Base-by-base conservation (phyloP, 208 protist species). In the Leishmania turanica region DNA sequence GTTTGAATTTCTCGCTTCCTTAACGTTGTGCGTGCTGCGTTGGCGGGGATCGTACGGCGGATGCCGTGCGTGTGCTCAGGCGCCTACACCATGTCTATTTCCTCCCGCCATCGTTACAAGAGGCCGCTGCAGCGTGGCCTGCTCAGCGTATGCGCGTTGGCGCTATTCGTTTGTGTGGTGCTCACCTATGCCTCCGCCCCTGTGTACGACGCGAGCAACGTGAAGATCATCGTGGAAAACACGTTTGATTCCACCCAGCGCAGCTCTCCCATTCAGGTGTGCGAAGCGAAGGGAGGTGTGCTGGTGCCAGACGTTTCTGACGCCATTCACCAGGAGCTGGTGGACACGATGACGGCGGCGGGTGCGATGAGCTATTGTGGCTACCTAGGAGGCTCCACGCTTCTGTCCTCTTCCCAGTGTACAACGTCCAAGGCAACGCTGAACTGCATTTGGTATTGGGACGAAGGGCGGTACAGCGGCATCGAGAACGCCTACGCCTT, bases 311-410 rank as follows among this genome's bases (percentile, higher is more conserved):
- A 62, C 34, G 74, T 77, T 3, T 66, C 74, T 17, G 56, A 77
- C 9, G 53, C 74, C 31, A 13, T 77, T 58, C 54, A 66, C 11
- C 24, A 31, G 74, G 13, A 65, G 19, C 24, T 77, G 51, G 21
- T 51, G 24, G 31, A 77, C 34, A 53, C 54, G 11, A 42, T 77
- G 53, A 8, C 11, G n/a, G 54, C 54, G 31, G 53, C 7, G 56
- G 53, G 56, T 11, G 37, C 31, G 0, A 53, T 8, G 0, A 51
- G 31, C 8, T 62, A 66, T 40, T 77, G 19, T 19, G 74, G 74
- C 74, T 77, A 77, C 53, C 31, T 77, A 6, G 74, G 74, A 19
- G 74, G 74, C 49, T 53, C 74, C n/a, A 77, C 74, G 27, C n/a
- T 77, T 15, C 74, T 77, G 5, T 77, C 74, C 19, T 68, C 74